Base-by-base conservation (phyloP, 2,329 filamentous ascomycete genomes). In the Diaporthe ilicicola region DNA sequence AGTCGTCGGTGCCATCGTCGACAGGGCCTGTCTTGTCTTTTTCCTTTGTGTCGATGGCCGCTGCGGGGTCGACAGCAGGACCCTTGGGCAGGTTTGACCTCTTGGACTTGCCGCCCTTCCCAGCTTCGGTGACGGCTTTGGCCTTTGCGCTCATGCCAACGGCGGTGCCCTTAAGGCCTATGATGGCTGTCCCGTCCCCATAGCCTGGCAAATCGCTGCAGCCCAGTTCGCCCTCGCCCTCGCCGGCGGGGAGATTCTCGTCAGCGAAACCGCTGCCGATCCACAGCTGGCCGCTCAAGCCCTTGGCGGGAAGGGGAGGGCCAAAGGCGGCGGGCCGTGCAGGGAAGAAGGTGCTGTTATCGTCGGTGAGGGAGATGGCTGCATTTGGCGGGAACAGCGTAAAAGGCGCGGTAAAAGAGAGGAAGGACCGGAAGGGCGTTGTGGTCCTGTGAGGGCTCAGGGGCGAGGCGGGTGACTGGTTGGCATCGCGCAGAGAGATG, bases 311-410 rank as follows among this genome's bases (percentile, higher is more conserved):
- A 48, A 99, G 84, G 48, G 89, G 84, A 5, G 96, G 94, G 0
- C 96, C 96, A 82, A 98, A 99, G 48, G 94, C 95, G 67, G 96
- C 96, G 72, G 96, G 96, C 61, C 96, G 89, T 53, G 96, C 95
- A 69, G 97, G 87, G 83, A 99, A 99, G 76, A 97, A 97, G 15
- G 96, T 99, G 75, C 94, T 97, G 82, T 99, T 99, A 82, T 99
- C 96, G 81, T 98, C 94, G 78, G 95, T 97, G 73, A 99, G 88
- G 81, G 94, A 97, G 79, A 99, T 98, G 77, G 97, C 93, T 59
- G 96, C 96, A 74, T 96, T 97, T 4, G 95, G 95, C 5, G 95
- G 95, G 79, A 99, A 99, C 27, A 99, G 90, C 24, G 94, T 94
- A 74, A 95, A 93, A 0, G 95, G 92, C 6, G 91, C 86, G 71